Evolutionary conservation across 2,329 filamentous ascomycete species (phyloP), one percentile per base, ranked within the genome.

Genomic region (Cytospora piceicola): DNA sequence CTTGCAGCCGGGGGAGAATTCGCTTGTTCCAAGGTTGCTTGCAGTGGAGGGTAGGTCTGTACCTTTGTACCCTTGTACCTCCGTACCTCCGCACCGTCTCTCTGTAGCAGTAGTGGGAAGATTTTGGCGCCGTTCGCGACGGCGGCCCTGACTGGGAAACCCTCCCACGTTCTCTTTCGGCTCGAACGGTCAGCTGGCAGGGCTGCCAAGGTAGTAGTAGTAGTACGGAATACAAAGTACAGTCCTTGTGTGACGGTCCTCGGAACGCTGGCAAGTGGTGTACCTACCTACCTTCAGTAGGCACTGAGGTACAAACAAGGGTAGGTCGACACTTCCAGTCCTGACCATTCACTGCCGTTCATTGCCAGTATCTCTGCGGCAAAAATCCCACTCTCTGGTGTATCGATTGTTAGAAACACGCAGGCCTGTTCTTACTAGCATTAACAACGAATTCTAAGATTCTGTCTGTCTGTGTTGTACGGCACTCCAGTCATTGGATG

Each of bases 11-110:
- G 46, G 39, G 46, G 46, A 49, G 46, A 49, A 24, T 14, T 49
- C 46, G 46, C 46, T 49, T 49, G 22, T 49, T 49, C 46, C 46
- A 49, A 49, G 46, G 46, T 42, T n/a, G 39, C 39, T 42, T 42
- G n/a, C 17, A 22, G 20, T 22, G 20, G 46, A n/a, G n/a, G 46
- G 46, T 49, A 49, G n/a, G n/a, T 49, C 12, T 11, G 46, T 49
- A 49, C n/a, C 46, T 24, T n/a, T 4, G 46, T 49, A 49, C 46
- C 46, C 3, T 8, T 9, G 46, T 24, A 49, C n/a, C n/a, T 12
- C 46, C 4, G 46, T n/a, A n/a, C n/a, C n/a, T n/a, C n/a, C n/a
- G n/a, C n/a, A n/a, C n/a, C n/a, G n/a, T n/a, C n/a, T n/a, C n/a
- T n/a, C n/a, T n/a, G n/a, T n/a, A n/a, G n/a, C n/a, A n/a, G n/a